Base-by-base conservation (phyloP, 2,329 filamentous ascomycete species). In the Cercospora sp. region DNA sequence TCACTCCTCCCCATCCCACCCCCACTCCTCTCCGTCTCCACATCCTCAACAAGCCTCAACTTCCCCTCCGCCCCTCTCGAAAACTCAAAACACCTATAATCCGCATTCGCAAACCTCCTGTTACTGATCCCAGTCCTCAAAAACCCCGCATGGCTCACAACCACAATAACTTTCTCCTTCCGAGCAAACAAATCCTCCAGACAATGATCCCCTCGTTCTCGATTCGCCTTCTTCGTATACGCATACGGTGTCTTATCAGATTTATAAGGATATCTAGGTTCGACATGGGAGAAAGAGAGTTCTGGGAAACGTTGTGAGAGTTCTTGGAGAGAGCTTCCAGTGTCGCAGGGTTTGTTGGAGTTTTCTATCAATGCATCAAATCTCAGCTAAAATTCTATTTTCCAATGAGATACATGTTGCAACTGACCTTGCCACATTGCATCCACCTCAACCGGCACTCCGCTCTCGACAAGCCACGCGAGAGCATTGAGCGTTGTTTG, bases 181-280 rank as follows among this genome's bases (percentile, higher is more conserved):
- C 88, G 82, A 12, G 73, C 71, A 68, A 84, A 81, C 26, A 91
- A 80, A 28, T 81, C 80, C 33, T 79, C 78, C 1, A 90, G 80
- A 51, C 82, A 83, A 0, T 78, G 76, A 71, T 85, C 83, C 0
- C 84, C 89, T 12, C 89, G 85, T 0, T 79, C 80, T 3, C 90
- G 76, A 42, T 91, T 83, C 28, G 85, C 84, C 3, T 75, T 73
- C 45, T 81, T 81, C 1, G 82, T 86, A 78, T 85, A 87, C 18
- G 82, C 84, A 76, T 89, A 91, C 6, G 76, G 76, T 16, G 70
- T 71, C 3, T 74, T 72, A 0, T 84, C 84, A 2, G 81, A 86
- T 80, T 91, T 91, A 78, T 89, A 85, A 0, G 89, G 89, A 77
- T 84, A 91, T 18, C 86, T 77, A 1, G 86, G 83, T 74, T 90